Conservation (phyloP, 495 filamentous ascomycete species). For the Emericellopsis terricola region DNA sequence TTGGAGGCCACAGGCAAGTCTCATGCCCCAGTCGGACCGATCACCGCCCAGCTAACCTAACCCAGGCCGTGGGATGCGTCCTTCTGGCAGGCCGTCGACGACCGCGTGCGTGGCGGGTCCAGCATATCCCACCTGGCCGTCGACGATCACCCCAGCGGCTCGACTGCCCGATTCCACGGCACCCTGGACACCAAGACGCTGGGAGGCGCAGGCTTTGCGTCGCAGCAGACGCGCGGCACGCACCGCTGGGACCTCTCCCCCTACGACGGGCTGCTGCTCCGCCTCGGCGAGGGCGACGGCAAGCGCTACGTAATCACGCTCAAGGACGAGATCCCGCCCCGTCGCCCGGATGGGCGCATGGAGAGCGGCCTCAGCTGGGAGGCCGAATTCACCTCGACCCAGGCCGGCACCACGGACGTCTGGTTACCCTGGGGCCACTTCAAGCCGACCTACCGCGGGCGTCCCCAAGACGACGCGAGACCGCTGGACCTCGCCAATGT, state of each 20-base stretch:
- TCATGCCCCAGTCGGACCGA: no score
- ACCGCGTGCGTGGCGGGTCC: conserved; percentile 53
- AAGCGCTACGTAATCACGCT: conserved; percentile 56
- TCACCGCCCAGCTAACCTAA: no score
- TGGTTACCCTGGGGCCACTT: conserved; percentile 43
- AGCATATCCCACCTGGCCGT: conserved; percentile 16
- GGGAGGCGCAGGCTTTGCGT: conserved; percentile 70
- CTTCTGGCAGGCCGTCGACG: conserved; percentile 53
- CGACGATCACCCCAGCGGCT: neutral
- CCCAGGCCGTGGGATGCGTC: conserved; percentile 40
- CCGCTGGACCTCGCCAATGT: conserved; percentile 37
- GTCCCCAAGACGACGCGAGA: conserved; percentile 25
- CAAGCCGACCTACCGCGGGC: conserved; percentile 55
- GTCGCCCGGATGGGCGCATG: conserved; percentile 39
- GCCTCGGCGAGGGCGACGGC: conserved; percentile 9
- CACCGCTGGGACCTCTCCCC: conserved; percentile 34
- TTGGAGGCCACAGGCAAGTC: no score
- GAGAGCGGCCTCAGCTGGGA: conserved; percentile 41
- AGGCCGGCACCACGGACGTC: conserved; percentile 7
- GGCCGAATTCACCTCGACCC: conserved; percentile 25
- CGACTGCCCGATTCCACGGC: conserved; percentile 47
- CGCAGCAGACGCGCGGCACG: conserved; percentile 43
- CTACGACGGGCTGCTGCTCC: conserved; percentile 30
- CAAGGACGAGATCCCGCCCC: conserved; percentile 44
- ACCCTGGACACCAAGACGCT: conserved; percentile 54